Evolutionary conservation across 768 basidiomycete genomes (phyloP).

Genomic region (Psilocybe azurescens): DNA sequence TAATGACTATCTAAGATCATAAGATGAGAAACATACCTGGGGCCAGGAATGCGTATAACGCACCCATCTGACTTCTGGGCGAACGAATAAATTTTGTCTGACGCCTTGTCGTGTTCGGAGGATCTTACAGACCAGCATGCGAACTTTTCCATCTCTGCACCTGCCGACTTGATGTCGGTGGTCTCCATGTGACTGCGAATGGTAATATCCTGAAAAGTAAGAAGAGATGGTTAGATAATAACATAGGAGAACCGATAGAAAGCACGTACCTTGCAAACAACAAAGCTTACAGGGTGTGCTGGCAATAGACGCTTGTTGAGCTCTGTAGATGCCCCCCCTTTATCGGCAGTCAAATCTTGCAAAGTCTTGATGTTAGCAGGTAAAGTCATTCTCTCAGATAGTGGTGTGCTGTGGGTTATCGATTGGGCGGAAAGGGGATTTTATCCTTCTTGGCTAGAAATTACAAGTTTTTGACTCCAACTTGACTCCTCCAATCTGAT

Average conservation of each 20-base stretch:
- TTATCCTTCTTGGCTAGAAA: too few species aligned
- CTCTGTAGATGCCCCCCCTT: neutral
- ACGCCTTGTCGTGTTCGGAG: conserved; percentile 5
- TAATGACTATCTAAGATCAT: neutral
- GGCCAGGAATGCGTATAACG: conserved; percentile 22
- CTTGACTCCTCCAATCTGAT: too few species aligned
- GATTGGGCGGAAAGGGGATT: too few species aligned
- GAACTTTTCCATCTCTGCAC: conserved; percentile 8
- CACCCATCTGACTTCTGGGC: conserved; percentile 13
- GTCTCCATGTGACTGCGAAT: conserved; percentile 12
- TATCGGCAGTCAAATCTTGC: conserved; percentile 8
- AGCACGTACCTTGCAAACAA: conserved; percentile 20
- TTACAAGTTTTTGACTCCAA: too few species aligned
- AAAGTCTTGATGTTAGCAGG: conserved; percentile 10
- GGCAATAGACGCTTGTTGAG: conserved; percentile 18
- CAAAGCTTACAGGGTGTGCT: conserved; percentile 17
- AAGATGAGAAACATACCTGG: conserved; percentile 11
- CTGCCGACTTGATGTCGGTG: conserved; percentile 1
- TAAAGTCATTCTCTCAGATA: conserved; percentile 7
- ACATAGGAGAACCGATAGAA: neutral
- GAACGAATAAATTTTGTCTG: conserved; percentile 11
- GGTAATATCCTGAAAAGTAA: conserved; percentile 16
- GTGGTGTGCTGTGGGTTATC: too few species aligned
- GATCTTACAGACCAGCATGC: conserved; percentile 17
- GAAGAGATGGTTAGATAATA: neutral